Conservation (phyloP, 2,329 filamentous ascomycete species). For the Cyanodermella asteris region DNA sequence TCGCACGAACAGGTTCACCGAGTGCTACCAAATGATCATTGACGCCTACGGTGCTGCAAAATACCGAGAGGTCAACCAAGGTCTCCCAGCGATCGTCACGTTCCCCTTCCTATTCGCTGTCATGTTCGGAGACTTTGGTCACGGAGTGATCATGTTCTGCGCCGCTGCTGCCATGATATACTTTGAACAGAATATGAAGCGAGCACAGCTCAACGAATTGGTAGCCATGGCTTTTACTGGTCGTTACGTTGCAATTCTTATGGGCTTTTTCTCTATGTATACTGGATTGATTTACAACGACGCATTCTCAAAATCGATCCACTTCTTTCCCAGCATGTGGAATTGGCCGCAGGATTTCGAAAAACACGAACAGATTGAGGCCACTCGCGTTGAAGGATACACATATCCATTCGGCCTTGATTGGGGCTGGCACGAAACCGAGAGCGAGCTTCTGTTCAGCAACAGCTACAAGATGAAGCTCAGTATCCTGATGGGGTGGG, state of each 20-base stretch:
- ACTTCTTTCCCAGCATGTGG: slow-evolving; percentile 79
- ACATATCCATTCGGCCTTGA: slow-evolving; percentile 92
- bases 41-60: slow-evolving; percentile 96
- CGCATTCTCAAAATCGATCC: slow-evolving; percentile 81
- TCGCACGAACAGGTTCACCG: slow-evolving; percentile 96
- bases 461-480: slow-evolving; percentile 99
- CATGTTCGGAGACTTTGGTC: slow-evolving; percentile 98
- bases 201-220: slow-evolving; percentile 86
- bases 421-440: slow-evolving; percentile 87
- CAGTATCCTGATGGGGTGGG: slow-evolving; percentile 91
- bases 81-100: slow-evolving; percentile 82
- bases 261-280: slow-evolving; percentile 92
- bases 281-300: slow-evolving; percentile 97
- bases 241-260: slow-evolving; percentile 94
- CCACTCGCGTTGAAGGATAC: slow-evolving; percentile 48
- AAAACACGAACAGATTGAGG: slow-evolving; percentile 40
- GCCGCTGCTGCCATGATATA: slow-evolving; percentile 86
- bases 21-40: slow-evolving; percentile 96
- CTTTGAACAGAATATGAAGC: slow-evolving; percentile 63
- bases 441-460: slow-evolving; percentile 84
- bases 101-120: slow-evolving; percentile 99
- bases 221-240: slow-evolving; percentile 98
- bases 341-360: slow-evolving; percentile 53
- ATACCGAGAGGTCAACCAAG: slow-evolving; percentile 92
- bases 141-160: slow-evolving; percentile 70